phyloP scores from a whole-genome alignment of 1,284 basidiomycete genomes.

The Puccinia horiana region DNA sequence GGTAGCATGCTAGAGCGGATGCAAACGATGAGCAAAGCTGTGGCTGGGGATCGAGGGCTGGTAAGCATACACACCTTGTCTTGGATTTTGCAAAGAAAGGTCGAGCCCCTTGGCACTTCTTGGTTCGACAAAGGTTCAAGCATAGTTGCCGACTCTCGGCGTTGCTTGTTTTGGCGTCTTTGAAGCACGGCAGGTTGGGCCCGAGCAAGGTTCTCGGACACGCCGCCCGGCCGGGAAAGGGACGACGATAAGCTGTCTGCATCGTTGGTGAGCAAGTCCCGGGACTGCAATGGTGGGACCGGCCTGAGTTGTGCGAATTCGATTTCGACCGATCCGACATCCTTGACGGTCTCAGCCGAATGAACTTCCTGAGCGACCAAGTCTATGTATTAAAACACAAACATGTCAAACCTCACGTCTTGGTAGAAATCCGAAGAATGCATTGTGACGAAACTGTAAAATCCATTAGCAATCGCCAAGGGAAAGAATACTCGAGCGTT shows the following conservation, averaged over 20 bases:
- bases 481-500: conserved; percentile 27
- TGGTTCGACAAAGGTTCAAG: conserved; percentile 15
- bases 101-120: conserved; percentile 14
- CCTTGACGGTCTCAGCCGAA: background rate
- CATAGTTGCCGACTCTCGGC: conserved; percentile 8
- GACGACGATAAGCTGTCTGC: background rate
- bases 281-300: background rate
- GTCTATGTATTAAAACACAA: conserved; percentile 1
- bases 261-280: background rate
- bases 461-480: conserved; percentile 12
- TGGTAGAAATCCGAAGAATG: background rate
- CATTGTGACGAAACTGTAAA: conserved; percentile 19
- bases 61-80: background rate
- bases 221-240: background rate
- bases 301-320: conserved; percentile 7
- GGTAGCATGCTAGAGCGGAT: conserved; percentile 1
- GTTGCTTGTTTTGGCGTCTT: background rate
- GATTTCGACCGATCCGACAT: conserved; percentile 6
- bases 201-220: background rate
- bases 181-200: background rate
- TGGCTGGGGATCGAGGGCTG: background rate
- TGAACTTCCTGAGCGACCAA: conserved; percentile 22
- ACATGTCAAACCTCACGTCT: background rate
- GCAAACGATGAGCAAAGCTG: background rate
- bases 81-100: conserved; percentile 18